Evolutionary conservation across 2,329 filamentous ascomycete species (phyloP).

Genomic region (Xylaria polymorpha): DNA sequence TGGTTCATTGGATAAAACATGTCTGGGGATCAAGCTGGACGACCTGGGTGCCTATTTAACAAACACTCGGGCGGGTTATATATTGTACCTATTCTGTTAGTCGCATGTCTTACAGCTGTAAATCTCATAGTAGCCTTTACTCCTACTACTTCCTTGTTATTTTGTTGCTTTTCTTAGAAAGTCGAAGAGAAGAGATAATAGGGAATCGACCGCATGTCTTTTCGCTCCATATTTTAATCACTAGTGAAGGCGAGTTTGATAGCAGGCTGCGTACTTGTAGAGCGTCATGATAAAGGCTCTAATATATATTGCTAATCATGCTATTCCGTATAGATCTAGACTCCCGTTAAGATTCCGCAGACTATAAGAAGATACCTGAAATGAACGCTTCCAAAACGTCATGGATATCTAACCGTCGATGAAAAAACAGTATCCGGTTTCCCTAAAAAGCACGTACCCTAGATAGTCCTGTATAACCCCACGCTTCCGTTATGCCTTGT

Average conservation of each 20-base stretch:
- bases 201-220: background rate
- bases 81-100: background rate
- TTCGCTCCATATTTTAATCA: background rate
- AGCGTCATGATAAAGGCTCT: background rate
- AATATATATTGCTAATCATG: background rate
- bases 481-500: constrained; percentile 1
- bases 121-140: background rate
- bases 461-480: constrained; percentile 14
- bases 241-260: background rate
- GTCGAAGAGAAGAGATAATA: background rate
- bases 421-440: background rate
- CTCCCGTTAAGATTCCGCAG: background rate
- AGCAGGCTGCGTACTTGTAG: background rate
- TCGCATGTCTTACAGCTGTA: background rate
- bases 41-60: background rate
- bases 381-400: constrained; percentile 13
- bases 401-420: constrained; percentile 1
- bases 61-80: background rate
- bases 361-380: background rate
- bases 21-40: background rate
- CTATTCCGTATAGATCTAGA: background rate
- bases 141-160: background rate
- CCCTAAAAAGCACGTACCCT: background rate
- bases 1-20: background rate
- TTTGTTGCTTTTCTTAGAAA: background rate